Evolutionary conservation across 139 green algal species (phyloP), one percentile per base, ranked within the genome.

Genomic region (Chlorella sp.): DNA sequence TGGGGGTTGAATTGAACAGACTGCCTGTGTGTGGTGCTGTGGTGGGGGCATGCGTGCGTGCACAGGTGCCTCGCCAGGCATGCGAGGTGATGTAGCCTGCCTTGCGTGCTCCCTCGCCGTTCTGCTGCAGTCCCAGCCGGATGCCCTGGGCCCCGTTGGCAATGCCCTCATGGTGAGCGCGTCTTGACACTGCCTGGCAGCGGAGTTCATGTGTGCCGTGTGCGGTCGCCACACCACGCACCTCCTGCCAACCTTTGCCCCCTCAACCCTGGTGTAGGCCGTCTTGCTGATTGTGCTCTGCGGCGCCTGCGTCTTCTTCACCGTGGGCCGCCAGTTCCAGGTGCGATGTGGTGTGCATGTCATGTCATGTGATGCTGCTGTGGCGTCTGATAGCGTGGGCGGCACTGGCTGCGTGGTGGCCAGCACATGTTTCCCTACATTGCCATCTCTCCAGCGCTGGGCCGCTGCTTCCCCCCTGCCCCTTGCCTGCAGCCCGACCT

Each of bases 281-380:
- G 28, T 32, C 4, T 30, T 83, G 28, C 60, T 83, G 20, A 73
- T 83, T 32, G 22, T 60, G 24, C 77, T 83, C 3, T 83, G 77
- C 32, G 77, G 77, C 20, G 34, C 65, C 20, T 62, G 34, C 17
- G 26, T 83, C 40, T 68, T 83, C 36, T 83, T 68, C 58, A 83
- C 77, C 0, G 77, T 83, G 4, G 77, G 77, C 40, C 77, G 77
- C 8, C 77, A 83, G 77, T 73, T 83, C 60, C 60, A 73, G 77
- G 77, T 58, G 60, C 6, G 77, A 0, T 1, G 19, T 3, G 1
- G 34, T 40, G 4, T 6, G 1, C 11, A 16, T 46, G 9, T 26
- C 43, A 4, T 26, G 32, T 32, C 60, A 67, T 65, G 26, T 13
- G 30, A 1, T 26, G n/a, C n/a, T 36, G 65, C 65, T 73, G 6